Conservation (phyloP, 2,329 filamentous ascomycete species). For the Pseudogymnoascus sp. region DNA sequence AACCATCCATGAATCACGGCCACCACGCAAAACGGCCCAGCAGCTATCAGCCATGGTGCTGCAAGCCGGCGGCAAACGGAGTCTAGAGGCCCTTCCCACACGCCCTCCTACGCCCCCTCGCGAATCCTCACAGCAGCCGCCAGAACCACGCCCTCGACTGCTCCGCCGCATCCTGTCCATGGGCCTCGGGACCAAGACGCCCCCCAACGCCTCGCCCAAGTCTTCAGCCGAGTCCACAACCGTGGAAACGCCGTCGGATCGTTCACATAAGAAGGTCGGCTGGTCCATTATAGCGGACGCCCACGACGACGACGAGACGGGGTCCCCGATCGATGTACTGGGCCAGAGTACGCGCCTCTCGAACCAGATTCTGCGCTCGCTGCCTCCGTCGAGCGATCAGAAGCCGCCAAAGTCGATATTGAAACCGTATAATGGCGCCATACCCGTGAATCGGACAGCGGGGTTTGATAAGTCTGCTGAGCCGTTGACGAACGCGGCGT, state of each 20-base stretch:
- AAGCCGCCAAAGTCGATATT: constrained; percentile 68
- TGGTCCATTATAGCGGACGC: constrained; percentile 43
- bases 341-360: constrained; percentile 10
- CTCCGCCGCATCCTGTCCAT: constrained; percentile 28
- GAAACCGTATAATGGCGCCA: constrained; percentile 50
- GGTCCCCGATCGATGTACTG: too few species aligned
- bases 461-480: constrained; percentile 18
- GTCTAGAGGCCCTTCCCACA: constrained; percentile 44
- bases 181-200: constrained; percentile 15
- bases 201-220: constrained; percentile 18
- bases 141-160: constrained; percentile 15
- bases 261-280: constrained; percentile 46
- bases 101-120: constrained; percentile 62
- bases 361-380: constrained; percentile 14
- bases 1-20: not conserved
- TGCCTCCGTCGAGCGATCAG: constrained; percentile 32
- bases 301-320: constrained; percentile 44
- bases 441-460: constrained; percentile 14
- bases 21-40: constrained; percentile 11
- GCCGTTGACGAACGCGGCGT: constrained; percentile 40
- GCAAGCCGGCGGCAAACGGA: constrained; percentile 16
- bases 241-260: constrained; percentile 21
- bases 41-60: constrained; percentile 28
- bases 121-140: constrained; percentile 32
- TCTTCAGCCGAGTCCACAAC: constrained; percentile 30